Percentiles rank a stretch among this genome's conserved stretches.
phyloP scores from a whole-genome alignment of 345 rosid species.

The Melastoma malabathricum region DNA sequence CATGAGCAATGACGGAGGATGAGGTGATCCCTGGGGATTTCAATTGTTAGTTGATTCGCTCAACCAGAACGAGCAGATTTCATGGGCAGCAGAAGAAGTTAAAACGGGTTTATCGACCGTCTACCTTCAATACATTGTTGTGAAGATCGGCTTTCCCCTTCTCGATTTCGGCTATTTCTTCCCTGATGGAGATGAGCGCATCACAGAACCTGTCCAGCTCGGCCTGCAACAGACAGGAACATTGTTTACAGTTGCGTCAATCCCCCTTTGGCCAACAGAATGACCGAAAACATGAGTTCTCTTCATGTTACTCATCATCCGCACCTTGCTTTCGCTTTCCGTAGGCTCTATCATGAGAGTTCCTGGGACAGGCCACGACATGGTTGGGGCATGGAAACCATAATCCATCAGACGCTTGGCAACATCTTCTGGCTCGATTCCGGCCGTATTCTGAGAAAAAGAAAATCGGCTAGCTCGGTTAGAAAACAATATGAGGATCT shows the following conservation, averaged over 20 bases:
- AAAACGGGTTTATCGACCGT: neutral
- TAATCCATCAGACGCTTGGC: slow-evolving; percentile 96
- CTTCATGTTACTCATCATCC: neutral
- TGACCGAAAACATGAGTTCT: neutral
- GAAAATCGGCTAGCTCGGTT: neutral
- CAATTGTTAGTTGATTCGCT: slow-evolving; percentile 3
- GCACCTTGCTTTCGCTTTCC: slow-evolving; percentile 99
- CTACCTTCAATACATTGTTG: slow-evolving; percentile 89
- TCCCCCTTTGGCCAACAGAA: too few species aligned
- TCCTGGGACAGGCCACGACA: slow-evolving; percentile 99
- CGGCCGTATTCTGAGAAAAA: slow-evolving; percentile 58
- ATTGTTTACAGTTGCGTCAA: too few species aligned
- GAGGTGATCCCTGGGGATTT: slow-evolving; percentile 84
- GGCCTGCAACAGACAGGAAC: slow-evolving; percentile 40
- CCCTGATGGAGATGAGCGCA: slow-evolving; percentile 87
- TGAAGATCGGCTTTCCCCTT: slow-evolving; percentile 86
- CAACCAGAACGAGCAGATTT: too few species aligned
- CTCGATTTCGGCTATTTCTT: slow-evolving; percentile 93
- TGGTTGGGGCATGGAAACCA: slow-evolving; percentile 94
- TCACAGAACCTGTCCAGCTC: slow-evolving; percentile 94
- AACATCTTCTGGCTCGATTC: slow-evolving; percentile 94
- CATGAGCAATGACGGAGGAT: slow-evolving; percentile 96
- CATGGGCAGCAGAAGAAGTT: neutral
- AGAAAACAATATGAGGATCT: neutral
- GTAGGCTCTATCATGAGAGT: slow-evolving; percentile 99